Base-by-base conservation (phyloP, 768 basidiomycete genomes). In the Candolleomyces eurysporus region DNA sequence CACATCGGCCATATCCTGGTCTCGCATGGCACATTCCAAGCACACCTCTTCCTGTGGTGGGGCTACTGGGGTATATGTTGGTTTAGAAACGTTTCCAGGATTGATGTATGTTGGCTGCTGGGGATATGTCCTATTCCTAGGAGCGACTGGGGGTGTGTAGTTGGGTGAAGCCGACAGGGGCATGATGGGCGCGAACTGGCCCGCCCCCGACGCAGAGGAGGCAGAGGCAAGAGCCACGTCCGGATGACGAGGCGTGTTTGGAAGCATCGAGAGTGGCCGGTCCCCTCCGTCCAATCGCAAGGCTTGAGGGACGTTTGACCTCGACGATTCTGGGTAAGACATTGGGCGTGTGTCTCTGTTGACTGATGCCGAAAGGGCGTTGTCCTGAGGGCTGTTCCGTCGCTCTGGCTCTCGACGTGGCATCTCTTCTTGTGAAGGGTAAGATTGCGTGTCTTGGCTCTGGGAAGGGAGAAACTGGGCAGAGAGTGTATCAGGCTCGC, bases 11-110 rank as follows among this genome's bases (percentile, higher is more conserved):
- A 99, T 94, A 71, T 99, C 97, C 70, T 96, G 87, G 73, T 99
- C 97, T 36, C 97, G 88, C 96, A 98, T 98, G 61, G 97, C 90
- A 70, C 97, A 99, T 73, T 98, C 97, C 40, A 97, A 80, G 67
- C 96, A 99, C 32, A 98, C 78, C 72, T 98, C 96, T 67, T 92
- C 90, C 64, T 84, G 87, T 10, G 78, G 83, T 14, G 78, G 84
- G 22, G 80, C 84, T 36, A 74, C 73, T 63, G 86, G 84, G 0
- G 83, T 80, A 67, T 84, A 86, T 4, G 86, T 80, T 3, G 88
- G 82, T 63, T 88, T 86, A 52, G 86, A 78, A 46, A 87, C 79
- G 56, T 79, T 82, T 13, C 82, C 80, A 0, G 83, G 68, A n/a
- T 79, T 63, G 65, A 91, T 86, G 65, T 85, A 91, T 1, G 86